A percentile compares a stretch with the other conserved stretches of the same genome.
These are phyloP conservation scores for Apiotrichum siamense DNA, from an alignment of 1,284 basidiomycete species.

Conservation along the genomic window DNA sequence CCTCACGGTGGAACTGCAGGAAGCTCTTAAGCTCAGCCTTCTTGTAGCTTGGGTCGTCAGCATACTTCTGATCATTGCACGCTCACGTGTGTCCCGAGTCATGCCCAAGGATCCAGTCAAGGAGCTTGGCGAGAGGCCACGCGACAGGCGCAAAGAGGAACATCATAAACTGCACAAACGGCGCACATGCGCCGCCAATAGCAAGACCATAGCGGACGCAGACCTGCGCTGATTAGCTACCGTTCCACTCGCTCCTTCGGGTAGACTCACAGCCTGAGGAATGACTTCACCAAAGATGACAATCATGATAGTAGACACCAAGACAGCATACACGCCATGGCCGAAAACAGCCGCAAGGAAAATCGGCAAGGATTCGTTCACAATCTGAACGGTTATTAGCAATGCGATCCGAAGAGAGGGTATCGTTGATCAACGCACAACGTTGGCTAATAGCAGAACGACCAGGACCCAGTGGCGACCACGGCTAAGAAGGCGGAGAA, in stretches of 20 bases:
- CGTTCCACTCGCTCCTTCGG: too few relatives aligned
- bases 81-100: conserved; percentile 54
- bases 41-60: too few relatives aligned
- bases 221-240: conserved; percentile 53
- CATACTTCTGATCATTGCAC: too few relatives aligned
- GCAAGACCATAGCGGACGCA: conserved; percentile 89
- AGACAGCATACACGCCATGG: conserved; percentile 71
- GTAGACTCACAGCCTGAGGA: conserved; percentile 54
- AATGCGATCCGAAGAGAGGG: background rate
- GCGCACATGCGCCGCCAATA: conserved; percentile 84
- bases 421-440: conserved; percentile 54
- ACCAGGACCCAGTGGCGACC: conserved; percentile 94
- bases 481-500: conserved; percentile 66
- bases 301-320: conserved; percentile 76
- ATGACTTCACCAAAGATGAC: conserved; percentile 73
- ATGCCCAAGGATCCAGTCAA: conserved; percentile 70
- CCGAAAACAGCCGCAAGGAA: conserved; percentile 83
- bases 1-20: conserved; percentile 76
- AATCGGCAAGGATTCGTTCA: conserved; percentile 85
- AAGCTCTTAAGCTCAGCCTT: conserved; percentile 90
- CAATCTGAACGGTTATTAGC: conserved; percentile 53
- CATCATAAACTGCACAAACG: conserved; percentile 64
- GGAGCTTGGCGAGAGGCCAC: conserved; percentile 81
- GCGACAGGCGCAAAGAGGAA: conserved; percentile 69
- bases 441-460: conserved; percentile 74